Conservation (phyloP, 2,329 filamentous ascomycete species). For the Tolypocladium paradoxum region DNA sequence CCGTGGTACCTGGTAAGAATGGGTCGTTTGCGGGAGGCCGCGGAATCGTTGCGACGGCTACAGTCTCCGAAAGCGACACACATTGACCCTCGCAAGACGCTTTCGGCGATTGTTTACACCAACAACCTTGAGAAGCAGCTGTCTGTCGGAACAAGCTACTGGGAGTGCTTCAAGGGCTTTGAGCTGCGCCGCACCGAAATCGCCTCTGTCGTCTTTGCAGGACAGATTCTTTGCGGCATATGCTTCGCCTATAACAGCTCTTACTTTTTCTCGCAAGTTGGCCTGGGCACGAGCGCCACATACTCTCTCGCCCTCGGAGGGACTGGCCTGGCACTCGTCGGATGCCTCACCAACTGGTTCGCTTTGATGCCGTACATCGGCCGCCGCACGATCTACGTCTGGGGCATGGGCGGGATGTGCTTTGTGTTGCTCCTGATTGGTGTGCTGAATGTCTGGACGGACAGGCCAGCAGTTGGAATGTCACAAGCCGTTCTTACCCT, state of each 20-base stretch:
- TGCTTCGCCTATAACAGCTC: conserved; percentile 29
- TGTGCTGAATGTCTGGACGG: conserved; percentile 20
- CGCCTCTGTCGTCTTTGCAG: conserved; percentile 21
- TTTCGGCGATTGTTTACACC: conserved; percentile 32
- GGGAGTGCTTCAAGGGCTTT: conserved; percentile 31
- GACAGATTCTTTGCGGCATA: conserved; percentile 24
- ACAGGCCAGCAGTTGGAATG: conserved; percentile 16
- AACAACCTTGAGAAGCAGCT: conserved; percentile 26
- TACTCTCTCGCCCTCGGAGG: conserved; percentile 27
- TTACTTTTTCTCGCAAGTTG: conserved; percentile 29
- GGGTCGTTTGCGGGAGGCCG: conserved; percentile 20
- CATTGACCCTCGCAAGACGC: conserved; percentile 19
- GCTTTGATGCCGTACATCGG: conserved; percentile 29
- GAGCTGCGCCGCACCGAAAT: conserved; percentile 29
- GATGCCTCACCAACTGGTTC: conserved; percentile 33
- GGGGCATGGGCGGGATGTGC: conserved; percentile 30
- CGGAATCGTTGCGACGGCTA: conserved; percentile 20
- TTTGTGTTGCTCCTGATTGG: conserved; percentile 29
- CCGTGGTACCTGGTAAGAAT: conserved; percentile 32
- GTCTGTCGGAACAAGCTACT: conserved; percentile 26
- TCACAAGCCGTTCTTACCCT: conserved; percentile 23
- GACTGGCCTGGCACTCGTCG: conserved; percentile 29
- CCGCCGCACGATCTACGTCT: conserved; percentile 31
- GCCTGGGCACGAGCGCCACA: conserved; percentile 13
- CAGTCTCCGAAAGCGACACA: conserved; percentile 14